A percentile compares a stretch with the other conserved stretches of the same genome.
These are phyloP conservation scores for Scheffersomyces segobiensis DNA, from an alignment of 1,139 yeast genomes.

Conservation along the genomic window DNA sequence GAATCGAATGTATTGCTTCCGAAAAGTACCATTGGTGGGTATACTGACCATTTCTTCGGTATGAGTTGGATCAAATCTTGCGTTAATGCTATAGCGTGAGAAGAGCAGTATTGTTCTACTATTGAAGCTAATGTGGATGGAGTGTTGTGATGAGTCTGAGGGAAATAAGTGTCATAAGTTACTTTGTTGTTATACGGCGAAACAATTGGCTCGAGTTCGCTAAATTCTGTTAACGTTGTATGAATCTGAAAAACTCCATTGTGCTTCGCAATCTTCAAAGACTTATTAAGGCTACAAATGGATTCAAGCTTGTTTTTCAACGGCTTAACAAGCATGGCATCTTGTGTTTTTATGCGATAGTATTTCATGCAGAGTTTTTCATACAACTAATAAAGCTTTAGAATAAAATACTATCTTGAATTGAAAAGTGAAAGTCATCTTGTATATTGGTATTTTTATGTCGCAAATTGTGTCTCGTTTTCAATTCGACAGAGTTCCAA, in stretches of 20 bases:
- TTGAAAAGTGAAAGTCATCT: background rate
- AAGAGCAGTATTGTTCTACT: background rate
- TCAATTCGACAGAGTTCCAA: background rate
- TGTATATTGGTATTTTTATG: background rate
- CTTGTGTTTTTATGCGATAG: constrained; percentile 6
- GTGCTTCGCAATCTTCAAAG: constrained; percentile 21
- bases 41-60: constrained; percentile 61
- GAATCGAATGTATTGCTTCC: constrained; percentile 43
- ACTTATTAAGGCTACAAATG: constrained; percentile 19
- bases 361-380: background rate
- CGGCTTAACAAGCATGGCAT: constrained; percentile 21
- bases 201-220: background rate
- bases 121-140: background rate
- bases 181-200: background rate
- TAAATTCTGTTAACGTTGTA: constrained; percentile 7
- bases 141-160: background rate
- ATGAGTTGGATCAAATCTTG: constrained; percentile 10
- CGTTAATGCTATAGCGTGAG: background rate
- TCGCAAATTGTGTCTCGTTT: background rate
- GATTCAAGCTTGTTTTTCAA: constrained; percentile 26
- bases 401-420: background rate
- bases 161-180: background rate
- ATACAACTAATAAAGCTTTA: background rate
- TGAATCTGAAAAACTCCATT: constrained; percentile 12
- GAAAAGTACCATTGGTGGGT: constrained; percentile 68